Base-by-base conservation (phyloP, 1,284 basidiomycete species). In the Cryptococcus jaspeensis region DNA sequence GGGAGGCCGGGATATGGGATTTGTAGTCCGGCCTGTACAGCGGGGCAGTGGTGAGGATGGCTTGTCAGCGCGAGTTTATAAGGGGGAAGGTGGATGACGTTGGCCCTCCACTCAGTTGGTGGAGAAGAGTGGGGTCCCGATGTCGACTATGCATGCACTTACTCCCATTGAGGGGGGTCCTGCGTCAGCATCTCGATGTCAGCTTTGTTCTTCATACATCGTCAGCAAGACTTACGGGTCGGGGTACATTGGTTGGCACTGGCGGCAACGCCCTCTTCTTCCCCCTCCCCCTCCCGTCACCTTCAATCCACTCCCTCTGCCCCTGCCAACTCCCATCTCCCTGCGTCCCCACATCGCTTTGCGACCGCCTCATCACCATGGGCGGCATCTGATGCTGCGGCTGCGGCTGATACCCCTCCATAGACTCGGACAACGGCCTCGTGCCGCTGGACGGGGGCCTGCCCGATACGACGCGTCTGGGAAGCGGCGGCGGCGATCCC, bases 121-220 rank as follows among this genome's bases (percentile, higher is more conserved):
- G n/a, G n/a, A n/a, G n/a, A n/a, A n/a, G n/a, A n/a, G n/a, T n/a
- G n/a, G n/a, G n/a, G n/a, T n/a, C n/a, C n/a, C n/a, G n/a, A n/a
- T n/a, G n/a, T n/a, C n/a, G n/a, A n/a, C n/a, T n/a, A n/a, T n/a
- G n/a, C n/a, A n/a, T n/a, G n/a, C n/a, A 66, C 70, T 53, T 57
- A 72, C 70, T 72, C 66, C 70, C 70, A 72, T 41, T 50, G 54
- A 36, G 70, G 70, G 41, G 67, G 62, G 39, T 58, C 57, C 69
- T 70, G 45, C 25, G 12, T 12, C 28, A 4, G 40, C 2, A 0
- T 9, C 38, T 22, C 6, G 20, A 56, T 41, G 53, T 51, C 28
- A 32, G 28, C 28, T 4, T 9, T 32, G 28, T 9, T 32, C 28
- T 32, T 9, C 48, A 20, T n/a, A n/a, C 6, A 37, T 1, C 16